Evolutionary conservation across 345 rosid genomes (phyloP).

Genomic region (Gossypium rotundifolium): DNA sequence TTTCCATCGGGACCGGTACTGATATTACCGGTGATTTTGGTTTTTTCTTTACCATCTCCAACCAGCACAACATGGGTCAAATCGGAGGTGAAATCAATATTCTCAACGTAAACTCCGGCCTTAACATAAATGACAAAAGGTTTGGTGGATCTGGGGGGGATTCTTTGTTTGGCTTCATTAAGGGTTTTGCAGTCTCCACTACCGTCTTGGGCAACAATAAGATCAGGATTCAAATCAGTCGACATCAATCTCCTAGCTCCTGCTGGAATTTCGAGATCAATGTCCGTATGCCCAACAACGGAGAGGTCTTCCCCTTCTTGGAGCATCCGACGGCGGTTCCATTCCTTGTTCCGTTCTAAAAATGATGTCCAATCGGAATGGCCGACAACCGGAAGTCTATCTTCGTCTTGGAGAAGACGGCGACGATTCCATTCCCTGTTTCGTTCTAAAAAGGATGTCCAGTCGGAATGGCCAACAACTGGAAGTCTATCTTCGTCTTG

Average conservation of each 20-base stretch:
- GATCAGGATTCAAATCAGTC: slow-evolving; percentile 29
- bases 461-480: neutral
- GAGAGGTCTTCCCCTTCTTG: neutral
- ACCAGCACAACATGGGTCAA: slow-evolving; percentile 38
- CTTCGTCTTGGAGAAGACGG: neutral
- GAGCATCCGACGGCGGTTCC: neutral
- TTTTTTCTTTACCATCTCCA: slow-evolving; percentile 70
- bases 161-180: slow-evolving; percentile 2
- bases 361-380: neutral
- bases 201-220: slow-evolving; percentile 77
- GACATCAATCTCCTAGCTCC: slow-evolving; percentile 32
- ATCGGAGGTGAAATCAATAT: slow-evolving; percentile 26
- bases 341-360: neutral
- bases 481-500: neutral
- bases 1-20: slow-evolving; percentile 41
- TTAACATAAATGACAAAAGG: slow-evolving; percentile 56
- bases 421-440: neutral
- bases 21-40: slow-evolving; percentile 49
- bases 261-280: neutral
- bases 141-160: slow-evolving; percentile 27
- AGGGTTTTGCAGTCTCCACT: slow-evolving; percentile 63
- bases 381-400: neutral
- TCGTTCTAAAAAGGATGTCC: neutral
- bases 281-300: neutral
- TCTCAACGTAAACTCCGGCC: slow-evolving; percentile 58